A percentile compares a stretch with the other conserved stretches of the same genome.
Conservation (phyloP, 495 filamentous ascomycete genomes). For the Staphylotrichum longicolle region DNA sequence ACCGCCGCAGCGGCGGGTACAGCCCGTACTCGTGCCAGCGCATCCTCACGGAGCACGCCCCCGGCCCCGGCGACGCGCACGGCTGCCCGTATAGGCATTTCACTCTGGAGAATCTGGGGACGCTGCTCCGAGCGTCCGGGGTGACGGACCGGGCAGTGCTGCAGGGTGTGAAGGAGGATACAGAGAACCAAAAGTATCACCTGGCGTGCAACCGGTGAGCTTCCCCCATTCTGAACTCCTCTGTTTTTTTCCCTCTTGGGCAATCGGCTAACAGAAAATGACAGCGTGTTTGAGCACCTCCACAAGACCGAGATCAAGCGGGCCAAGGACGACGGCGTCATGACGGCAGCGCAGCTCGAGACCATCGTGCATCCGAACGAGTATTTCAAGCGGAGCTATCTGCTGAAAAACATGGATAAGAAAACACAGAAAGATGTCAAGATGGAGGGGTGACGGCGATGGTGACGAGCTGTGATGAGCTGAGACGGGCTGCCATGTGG, state of each 20-base stretch:
- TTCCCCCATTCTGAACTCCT: not conserved
- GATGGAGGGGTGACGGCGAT: slow-evolving; percentile 44
- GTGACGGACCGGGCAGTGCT: slow-evolving; percentile 75
- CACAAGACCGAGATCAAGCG: slow-evolving; percentile 86
- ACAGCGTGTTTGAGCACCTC: slow-evolving; percentile 78
- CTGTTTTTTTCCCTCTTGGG: not conserved
- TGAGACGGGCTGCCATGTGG: not conserved
- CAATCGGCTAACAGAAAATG: slow-evolving; percentile 2
- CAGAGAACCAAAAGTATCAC: slow-evolving; percentile 83
- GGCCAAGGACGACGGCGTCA: slow-evolving; percentile 77
- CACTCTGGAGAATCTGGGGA: slow-evolving; percentile 76
- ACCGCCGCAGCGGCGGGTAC: slow-evolving; percentile 79
- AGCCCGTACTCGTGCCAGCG: slow-evolving; percentile 91
- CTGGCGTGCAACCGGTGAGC: slow-evolving; percentile 85
- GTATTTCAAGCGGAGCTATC: slow-evolving; percentile 91
- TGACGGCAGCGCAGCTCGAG: slow-evolving; percentile 78
- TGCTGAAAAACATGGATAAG: slow-evolving; percentile 71
- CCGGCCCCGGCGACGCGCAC: slow-evolving; percentile 80
- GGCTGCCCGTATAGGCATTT: slow-evolving; percentile 97
- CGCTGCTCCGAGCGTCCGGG: slow-evolving; percentile 68
- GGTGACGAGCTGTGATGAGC: not conserved
- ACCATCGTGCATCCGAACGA: slow-evolving; percentile 98
- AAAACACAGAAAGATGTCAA: slow-evolving; percentile 41
- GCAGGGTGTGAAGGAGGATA: slow-evolving; percentile 80
- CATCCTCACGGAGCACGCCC: slow-evolving; percentile 81